These are phyloP conservation scores for Hyparrhenia diplandra DNA, from an alignment of 176 grass and related monocot genomes.

Conservation along the genomic window DNA sequence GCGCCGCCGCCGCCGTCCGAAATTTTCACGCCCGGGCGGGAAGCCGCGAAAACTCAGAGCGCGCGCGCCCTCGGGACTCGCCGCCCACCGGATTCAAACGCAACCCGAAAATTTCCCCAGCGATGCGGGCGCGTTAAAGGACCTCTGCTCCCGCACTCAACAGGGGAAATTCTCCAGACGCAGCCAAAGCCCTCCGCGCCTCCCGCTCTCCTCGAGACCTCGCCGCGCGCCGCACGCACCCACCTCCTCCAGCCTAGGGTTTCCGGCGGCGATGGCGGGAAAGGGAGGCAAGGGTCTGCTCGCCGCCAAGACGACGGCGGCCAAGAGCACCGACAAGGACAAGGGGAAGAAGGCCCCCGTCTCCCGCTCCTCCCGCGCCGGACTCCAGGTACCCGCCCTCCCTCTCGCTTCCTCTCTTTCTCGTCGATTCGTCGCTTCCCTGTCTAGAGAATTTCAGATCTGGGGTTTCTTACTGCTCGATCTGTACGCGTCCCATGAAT, in stretches of 20 bases:
- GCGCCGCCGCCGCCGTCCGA: neutral
- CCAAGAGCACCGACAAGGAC: constrained; percentile 50
- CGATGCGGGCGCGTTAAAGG: neutral
- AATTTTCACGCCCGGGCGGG: neutral
- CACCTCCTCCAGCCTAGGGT: neutral
- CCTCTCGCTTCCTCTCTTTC: no score
- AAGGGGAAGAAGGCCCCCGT: constrained; percentile 80
- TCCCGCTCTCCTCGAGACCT: neutral
- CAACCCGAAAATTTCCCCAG: neutral
- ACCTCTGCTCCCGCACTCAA: neutral
- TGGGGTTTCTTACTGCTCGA: no score
- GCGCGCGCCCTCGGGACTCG: neutral
- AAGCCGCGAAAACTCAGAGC: neutral
- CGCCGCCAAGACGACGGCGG: constrained; percentile 60
- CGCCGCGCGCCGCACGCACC: neutral
- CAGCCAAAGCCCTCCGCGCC: neutral
- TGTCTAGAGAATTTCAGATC: no score
- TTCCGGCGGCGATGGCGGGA: constrained; percentile 44
- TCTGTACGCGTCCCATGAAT: no score
- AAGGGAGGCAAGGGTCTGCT: constrained; percentile 82
- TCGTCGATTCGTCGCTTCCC: no score
- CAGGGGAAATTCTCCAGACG: neutral
- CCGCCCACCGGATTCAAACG: neutral
- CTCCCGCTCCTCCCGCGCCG: constrained; percentile 63
- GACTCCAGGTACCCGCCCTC: constrained; percentile 36